Percentiles rank a stretch among this genome's conserved stretches.
phyloP scores from a whole-genome alignment of 495 filamentous ascomycete genomes.

The Darksidea phi region DNA sequence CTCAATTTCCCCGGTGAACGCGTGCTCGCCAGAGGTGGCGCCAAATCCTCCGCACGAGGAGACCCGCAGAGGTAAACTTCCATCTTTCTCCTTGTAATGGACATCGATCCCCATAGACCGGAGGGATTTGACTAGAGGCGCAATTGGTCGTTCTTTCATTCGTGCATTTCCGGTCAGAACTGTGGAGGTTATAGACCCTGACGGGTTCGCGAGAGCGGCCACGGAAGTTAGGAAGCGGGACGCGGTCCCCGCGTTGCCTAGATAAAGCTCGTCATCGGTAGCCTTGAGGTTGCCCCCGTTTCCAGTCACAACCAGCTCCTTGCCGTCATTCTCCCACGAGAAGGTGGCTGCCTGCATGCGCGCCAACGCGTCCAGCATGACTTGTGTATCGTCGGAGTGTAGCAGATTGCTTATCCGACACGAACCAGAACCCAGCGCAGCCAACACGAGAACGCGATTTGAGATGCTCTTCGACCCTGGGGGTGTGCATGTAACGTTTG shows the following conservation, averaged over 20 bases:
- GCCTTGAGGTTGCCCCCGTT: slow-evolving; percentile 83
- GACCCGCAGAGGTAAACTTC: slow-evolving; percentile 81
- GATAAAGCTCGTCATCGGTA: slow-evolving; percentile 72
- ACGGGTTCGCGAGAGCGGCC: slow-evolving; percentile 74
- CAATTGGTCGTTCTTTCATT: slow-evolving; percentile 95
- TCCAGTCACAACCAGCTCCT: slow-evolving; percentile 83
- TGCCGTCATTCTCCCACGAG: slow-evolving; percentile 90
- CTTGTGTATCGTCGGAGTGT: slow-evolving; percentile 95
- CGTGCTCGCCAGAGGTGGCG: slow-evolving; percentile 52
- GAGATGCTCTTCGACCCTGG: slow-evolving; percentile 98
- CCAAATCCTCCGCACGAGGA: slow-evolving; percentile 79
- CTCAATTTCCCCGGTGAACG: slow-evolving; percentile 64
- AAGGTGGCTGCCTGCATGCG: slow-evolving; percentile 86
- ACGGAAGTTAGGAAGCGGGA: slow-evolving; percentile 94
- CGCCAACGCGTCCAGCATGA: slow-evolving; percentile 87
- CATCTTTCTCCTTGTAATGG: slow-evolving; percentile 75
- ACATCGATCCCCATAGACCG: slow-evolving; percentile 77
- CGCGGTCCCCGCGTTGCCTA: slow-evolving; percentile 95
- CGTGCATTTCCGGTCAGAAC: slow-evolving; percentile 89
- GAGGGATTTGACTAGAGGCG: slow-evolving; percentile 88
- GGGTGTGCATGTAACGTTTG: slow-evolving; percentile 74
- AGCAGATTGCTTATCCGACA: slow-evolving; percentile 89
- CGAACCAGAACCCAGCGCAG: slow-evolving; percentile 82
- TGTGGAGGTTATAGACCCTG: slow-evolving; percentile 59
- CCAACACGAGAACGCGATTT: slow-evolving; percentile 89